Percentiles rank a stretch among this genome's conserved stretches.
Conservation (phyloP, 2,329 filamentous ascomycete species). For the Leptographium flavum region DNA sequence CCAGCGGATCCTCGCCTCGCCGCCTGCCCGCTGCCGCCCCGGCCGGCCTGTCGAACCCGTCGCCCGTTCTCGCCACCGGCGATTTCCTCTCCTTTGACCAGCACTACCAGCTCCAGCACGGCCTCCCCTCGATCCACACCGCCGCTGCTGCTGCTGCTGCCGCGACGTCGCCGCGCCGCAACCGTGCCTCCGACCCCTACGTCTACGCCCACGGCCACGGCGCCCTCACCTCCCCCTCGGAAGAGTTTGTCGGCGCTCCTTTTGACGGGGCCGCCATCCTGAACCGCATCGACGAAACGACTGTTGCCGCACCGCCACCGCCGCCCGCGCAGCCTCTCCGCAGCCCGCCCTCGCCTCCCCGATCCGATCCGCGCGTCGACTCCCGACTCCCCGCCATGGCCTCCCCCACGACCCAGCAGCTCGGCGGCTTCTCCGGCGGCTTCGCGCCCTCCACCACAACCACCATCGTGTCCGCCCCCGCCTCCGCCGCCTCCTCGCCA, state of each 20-base stretch:
- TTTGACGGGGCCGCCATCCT: conserved; percentile 51
- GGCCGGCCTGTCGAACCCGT: conserved; percentile 23
- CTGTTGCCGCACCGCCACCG: conserved; percentile 8
- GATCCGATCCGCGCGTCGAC: conserved; percentile 7
- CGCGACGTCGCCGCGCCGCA: conserved; percentile 6
- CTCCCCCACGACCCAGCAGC: background rate
- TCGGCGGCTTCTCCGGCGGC: background rate
- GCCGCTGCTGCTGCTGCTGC: conserved; percentile 6
- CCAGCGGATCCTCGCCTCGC: conserved; percentile 31
- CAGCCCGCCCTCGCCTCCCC: conserved; percentile 14
- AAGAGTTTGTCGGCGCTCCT: conserved; percentile 49
- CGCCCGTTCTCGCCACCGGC: conserved; percentile 29
- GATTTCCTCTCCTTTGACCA: conserved; percentile 27
- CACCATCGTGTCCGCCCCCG: conserved; percentile 4
- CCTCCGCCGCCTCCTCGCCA: conserved; percentile 7
- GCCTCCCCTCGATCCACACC: conserved; percentile 3
- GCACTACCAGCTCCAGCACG: background rate
- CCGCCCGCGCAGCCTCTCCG: conserved; percentile 15
- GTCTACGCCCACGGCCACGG: conserved; percentile 14
- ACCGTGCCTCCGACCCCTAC: conserved; percentile 15
- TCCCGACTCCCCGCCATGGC: conserved; percentile 8
- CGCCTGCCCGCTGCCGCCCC: conserved; percentile 23
- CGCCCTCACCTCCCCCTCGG: conserved; percentile 31
- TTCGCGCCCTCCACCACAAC: background rate
- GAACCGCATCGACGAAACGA: conserved; percentile 42